Conservation (phyloP, 2,329 filamentous ascomycete genomes). For the Botrytis pseudocinerea region DNA sequence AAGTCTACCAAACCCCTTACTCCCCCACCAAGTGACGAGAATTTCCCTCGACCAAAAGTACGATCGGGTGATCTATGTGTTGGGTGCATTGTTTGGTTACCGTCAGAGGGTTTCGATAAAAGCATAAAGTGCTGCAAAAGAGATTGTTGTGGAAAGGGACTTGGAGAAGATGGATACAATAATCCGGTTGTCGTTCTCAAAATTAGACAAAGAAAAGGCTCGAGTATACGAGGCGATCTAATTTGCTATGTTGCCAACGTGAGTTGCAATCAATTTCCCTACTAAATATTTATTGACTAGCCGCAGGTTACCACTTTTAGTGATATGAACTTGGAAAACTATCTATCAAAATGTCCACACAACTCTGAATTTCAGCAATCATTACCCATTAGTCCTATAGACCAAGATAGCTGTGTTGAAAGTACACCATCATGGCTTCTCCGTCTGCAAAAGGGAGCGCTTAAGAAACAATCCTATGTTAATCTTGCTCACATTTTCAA, state of each 20-base stretch:
- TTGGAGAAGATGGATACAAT: conserved; percentile 29
- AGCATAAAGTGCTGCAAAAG: conserved; percentile 26
- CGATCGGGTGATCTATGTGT: conserved; percentile 28
- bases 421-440: conserved; percentile 23
- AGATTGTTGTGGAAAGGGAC: conserved; percentile 19
- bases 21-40: conserved; percentile 16
- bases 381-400: conserved; percentile 26
- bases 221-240: conserved; percentile 26
- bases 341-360: conserved; percentile 18
- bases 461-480: conserved; percentile 31
- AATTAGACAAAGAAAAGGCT: conserved; percentile 25
- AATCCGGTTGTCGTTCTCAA: conserved; percentile 28
- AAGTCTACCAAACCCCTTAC: neutral
- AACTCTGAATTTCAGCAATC: conserved; percentile 18
- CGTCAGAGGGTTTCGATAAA: conserved; percentile 2
- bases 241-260: conserved; percentile 31
- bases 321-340: conserved; percentile 23
- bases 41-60: conserved; percentile 13
- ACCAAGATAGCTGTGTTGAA: neutral
- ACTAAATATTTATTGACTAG: neutral
- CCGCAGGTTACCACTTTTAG: conserved; percentile 28
- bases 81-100: conserved; percentile 31
- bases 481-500: conserved; percentile 27
- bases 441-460: conserved; percentile 24
- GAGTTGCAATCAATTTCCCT: neutral